phyloP scores from a whole-genome alignment of 495 filamentous ascomycete genomes.

The Penicillium robsamsonii region DNA sequence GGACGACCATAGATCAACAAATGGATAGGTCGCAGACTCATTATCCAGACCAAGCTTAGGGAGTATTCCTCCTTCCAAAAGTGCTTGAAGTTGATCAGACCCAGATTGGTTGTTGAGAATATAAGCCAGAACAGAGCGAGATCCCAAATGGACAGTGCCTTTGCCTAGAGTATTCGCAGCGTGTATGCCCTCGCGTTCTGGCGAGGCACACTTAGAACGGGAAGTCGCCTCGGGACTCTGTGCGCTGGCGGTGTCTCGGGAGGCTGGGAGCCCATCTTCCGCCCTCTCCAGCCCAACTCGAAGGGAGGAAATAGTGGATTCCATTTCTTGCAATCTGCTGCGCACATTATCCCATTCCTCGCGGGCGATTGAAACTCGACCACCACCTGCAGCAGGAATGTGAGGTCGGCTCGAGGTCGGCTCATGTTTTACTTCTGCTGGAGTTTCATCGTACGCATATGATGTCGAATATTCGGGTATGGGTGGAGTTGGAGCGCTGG shows the following conservation, averaged over 20 bases:
- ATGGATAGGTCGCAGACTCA: slow-evolving; percentile 76
- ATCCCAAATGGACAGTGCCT: slow-evolving; percentile 58
- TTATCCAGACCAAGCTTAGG: slow-evolving; percentile 81
- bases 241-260: slow-evolving; percentile 50
- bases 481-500: slow-evolving; percentile 15
- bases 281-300: slow-evolving; percentile 42
- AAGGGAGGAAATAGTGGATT: slow-evolving; percentile 41
- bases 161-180: slow-evolving; percentile 53
- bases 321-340: slow-evolving; percentile 42
- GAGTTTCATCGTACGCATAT: slow-evolving; percentile 25
- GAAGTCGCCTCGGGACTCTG: slow-evolving; percentile 55
- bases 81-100: slow-evolving; percentile 60
- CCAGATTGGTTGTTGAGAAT: slow-evolving; percentile 61
- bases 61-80: slow-evolving; percentile 74
- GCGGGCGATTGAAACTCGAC: slow-evolving; percentile 42
- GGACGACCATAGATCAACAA: slow-evolving; percentile 61
- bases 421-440: slow-evolving; percentile 30
- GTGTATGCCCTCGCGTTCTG: slow-evolving; percentile 54
- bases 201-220: slow-evolving; percentile 40
- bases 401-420: slow-evolving; percentile 23
- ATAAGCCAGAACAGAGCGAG: slow-evolving; percentile 57
- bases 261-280: slow-evolving; percentile 31
- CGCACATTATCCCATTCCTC: slow-evolving; percentile 50
- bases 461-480: slow-evolving; percentile 20
- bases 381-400: slow-evolving; percentile 19